phyloP scores from a whole-genome alignment of 371 early-diverging fungal genomes.

The Apophysomyces variabilis region DNA sequence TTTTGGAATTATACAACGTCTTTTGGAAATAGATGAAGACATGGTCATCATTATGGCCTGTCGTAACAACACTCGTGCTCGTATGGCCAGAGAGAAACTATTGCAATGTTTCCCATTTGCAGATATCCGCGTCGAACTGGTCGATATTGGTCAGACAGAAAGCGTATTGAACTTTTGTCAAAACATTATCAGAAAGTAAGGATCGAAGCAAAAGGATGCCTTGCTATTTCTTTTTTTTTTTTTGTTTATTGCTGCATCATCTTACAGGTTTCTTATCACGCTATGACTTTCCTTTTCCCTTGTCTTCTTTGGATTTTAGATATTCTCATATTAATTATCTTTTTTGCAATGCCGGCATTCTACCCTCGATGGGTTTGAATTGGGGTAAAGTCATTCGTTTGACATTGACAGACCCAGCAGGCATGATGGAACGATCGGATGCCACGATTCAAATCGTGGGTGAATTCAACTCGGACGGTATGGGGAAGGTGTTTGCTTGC shows the following conservation, averaged over 20 bases:
- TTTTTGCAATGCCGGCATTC: slow-evolving; percentile 85
- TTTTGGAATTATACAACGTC: slow-evolving; percentile 69
- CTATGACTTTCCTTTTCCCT: no score
- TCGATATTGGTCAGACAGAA: slow-evolving; percentile 59
- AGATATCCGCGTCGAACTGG: slow-evolving; percentile 46
- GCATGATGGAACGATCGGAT: slow-evolving; percentile 69
- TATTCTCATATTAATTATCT: slow-evolving; percentile 66
- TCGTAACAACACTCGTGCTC: slow-evolving; percentile 67
- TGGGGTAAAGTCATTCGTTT: slow-evolving; percentile 49
- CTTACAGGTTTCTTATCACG: no score
- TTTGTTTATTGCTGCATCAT: no score
- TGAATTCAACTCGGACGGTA: slow-evolving; percentile 66
- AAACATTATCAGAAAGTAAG: slow-evolving; percentile 32
- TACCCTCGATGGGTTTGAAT: slow-evolving; percentile 62
- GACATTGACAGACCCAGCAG: slow-evolving; percentile 60
- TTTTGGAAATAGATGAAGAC: slow-evolving; percentile 46
- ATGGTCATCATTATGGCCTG: slow-evolving; percentile 76
- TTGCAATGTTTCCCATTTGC: slow-evolving; percentile 46
- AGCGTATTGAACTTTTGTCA: slow-evolving; percentile 49
- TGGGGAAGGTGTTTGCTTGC: slow-evolving; percentile 80
- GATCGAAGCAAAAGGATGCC: no score
- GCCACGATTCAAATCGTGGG: slow-evolving; percentile 62
- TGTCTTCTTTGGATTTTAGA: slow-evolving; percentile 13
- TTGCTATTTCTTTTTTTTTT: no score
- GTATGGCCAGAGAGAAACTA: slow-evolving; percentile 57